These are phyloP conservation scores for Moesziomyces globuligerus DNA, from an alignment of 1,284 basidiomycete species.

Conservation along the genomic window DNA sequence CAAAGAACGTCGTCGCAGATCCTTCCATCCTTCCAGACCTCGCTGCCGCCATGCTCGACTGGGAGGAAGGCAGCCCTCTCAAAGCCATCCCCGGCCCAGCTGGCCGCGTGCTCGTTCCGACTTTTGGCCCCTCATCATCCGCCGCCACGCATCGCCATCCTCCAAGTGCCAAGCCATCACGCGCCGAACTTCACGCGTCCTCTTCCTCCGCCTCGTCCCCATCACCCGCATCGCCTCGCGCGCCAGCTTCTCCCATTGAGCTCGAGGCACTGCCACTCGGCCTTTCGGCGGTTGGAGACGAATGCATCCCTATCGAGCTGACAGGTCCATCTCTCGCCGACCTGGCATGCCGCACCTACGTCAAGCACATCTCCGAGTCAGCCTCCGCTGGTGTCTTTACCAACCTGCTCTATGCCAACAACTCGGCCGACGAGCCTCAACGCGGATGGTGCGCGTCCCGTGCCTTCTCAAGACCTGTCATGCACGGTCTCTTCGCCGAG, in stretches of 20 bases:
- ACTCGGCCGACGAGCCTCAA: constrained; percentile 53
- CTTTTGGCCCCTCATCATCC: neutral
- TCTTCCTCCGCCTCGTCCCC: constrained; percentile 30
- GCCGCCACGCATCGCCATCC: constrained; percentile 4
- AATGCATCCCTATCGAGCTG: constrained; percentile 59
- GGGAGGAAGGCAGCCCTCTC: constrained; percentile 42
- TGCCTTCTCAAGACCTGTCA: constrained; percentile 67
- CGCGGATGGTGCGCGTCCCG: constrained; percentile 68
- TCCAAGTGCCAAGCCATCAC: constrained; percentile 8
- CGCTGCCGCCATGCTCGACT: constrained; percentile 48
- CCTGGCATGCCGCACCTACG: constrained; percentile 45
- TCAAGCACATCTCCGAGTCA: constrained; percentile 63
- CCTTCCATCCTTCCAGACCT: constrained; percentile 26
- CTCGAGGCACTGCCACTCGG: constrained; percentile 14
- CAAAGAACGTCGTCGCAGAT: constrained; percentile 56
- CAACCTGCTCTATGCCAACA: constrained; percentile 52
- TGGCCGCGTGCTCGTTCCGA: constrained; percentile 28
- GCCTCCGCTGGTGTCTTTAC: constrained; percentile 59
- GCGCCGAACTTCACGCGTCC: constrained; percentile 6
- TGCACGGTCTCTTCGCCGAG: constrained; percentile 69
- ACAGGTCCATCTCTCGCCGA: constrained; percentile 37
- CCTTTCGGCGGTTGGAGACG: constrained; percentile 53
- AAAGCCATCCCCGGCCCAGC: constrained; percentile 24
- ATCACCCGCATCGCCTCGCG: constrained; percentile 20
- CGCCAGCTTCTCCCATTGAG: constrained; percentile 10